A percentile compares a stretch with the other conserved stretches of the same genome.
Evolutionary conservation across 169 alveolate species (phyloP).

Genomic region (Plasmodium knowlesi): DNA sequence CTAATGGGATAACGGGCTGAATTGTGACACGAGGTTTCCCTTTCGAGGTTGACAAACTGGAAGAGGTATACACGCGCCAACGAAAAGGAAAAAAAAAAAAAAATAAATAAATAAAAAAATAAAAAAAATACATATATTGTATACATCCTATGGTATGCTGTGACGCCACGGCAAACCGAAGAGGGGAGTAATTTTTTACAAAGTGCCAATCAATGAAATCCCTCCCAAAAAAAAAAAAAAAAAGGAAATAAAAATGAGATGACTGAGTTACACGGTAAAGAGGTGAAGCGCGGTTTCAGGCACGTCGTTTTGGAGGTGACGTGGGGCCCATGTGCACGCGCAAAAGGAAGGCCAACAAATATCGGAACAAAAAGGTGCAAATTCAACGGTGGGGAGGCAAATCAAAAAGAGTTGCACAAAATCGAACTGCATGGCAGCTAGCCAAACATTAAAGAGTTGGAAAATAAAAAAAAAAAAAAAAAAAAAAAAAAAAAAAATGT

Average conservation of each 20-base stretch:
- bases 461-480: background rate
- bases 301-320: background rate
- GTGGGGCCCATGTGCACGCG: background rate
- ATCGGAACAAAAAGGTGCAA: background rate
- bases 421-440: background rate
- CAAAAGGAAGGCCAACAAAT: background rate
- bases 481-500: background rate
- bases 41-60: background rate
- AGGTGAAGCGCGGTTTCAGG: background rate
- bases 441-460: background rate
- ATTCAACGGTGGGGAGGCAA: background rate
- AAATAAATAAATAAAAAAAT: background rate
- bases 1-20: background rate
- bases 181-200: background rate
- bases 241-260: background rate
- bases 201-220: background rate
- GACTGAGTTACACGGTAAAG: background rate
- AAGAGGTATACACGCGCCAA: background rate
- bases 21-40: background rate
- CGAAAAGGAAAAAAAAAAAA: background rate
- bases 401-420: background rate
- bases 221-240: background rate
- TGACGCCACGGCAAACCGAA: background rate
- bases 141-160: background rate
- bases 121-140: too few species aligned